Evolutionary conservation across 2,329 filamentous ascomycete genomes (phyloP), one percentile per base, ranked within the genome.

Genomic region (Pseudogymnoascus sp.): DNA sequence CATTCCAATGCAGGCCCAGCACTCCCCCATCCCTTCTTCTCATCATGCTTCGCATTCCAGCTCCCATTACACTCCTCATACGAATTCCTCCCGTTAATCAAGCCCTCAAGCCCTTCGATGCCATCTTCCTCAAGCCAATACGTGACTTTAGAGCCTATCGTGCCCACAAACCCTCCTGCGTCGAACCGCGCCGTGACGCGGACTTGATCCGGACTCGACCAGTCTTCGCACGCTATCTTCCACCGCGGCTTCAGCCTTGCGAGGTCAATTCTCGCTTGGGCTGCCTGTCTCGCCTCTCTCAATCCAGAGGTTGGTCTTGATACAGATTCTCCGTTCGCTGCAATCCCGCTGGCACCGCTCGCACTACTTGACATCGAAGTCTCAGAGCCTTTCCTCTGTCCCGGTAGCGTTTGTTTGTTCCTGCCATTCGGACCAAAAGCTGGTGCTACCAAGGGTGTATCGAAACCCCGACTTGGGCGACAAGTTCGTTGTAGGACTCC

Each of bases 401-500:
- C 65, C 5, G 70, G 65, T 0, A 70, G 60, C 44, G 26, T 47
- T 13, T 54, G 47, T 9, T 15, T 29, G 13, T 58, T 60, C 21
- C 24, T 37, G 10, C 36, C 57, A 15, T 59, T 59, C 13, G 21
- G 13, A 33, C 15, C 24, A 13, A 54, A 41, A 8, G 39, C 26
- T 2, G 59, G 40, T 8, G 37, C 36, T 29, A 36, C 21, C 13
- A 44, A 5, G 1, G 60, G 44, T 24, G 44, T 36, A 15, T 71
- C 69, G 17, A 70, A 70, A 5, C 62, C 63, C n/a, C 65, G 61
- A 15, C 63, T 62, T 24, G 70, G 70, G 44, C 79, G 81, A 71
- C 89, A 92, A 1, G 91, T 78, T 1, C 77, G 74, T 73, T 92
- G 89, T 64, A 92, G 84, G 6, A 82, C 67, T 26, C 88, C 89